Evolutionary conservation across 371 early-diverging fungal genomes (phyloP), one percentile per base, ranked within the genome.

Genomic region (Mortierella sp.): DNA sequence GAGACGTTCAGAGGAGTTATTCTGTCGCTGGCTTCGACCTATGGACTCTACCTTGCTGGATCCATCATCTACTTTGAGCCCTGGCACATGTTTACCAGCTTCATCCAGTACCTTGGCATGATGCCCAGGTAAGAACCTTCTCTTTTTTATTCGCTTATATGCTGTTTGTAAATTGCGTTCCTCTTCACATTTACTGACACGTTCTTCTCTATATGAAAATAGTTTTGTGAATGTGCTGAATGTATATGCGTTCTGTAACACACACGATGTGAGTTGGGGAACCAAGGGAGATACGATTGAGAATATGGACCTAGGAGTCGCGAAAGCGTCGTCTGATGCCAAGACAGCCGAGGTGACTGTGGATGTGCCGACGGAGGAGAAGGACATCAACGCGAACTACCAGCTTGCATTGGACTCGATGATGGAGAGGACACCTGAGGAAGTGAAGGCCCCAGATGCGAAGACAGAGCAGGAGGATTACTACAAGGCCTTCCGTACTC

Each of bases 211-310:
- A 41, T 41, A 41, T 41, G 41, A 41, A 41, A 54, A 41, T 76
- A 83, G 83, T n/a, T 84, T 91, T 56, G 90, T 97, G 76, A 98
- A 98, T 86, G 95, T 98, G 74, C 89, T 98, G 73, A 97, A 94
- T 88, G 96, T 97, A 6, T 99, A 97, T 78, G 97, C 98, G 0
- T 98, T 96, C 88, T 96, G 97, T 84, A 96, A 97, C 88, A 95
- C 95, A 1, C 96, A 96, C 88, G 99, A 99, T 83, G 97, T 98
- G 77, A 89, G 90, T 49, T 98, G 99, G 99, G 99, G 98, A 38
- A 98, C 98, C 46, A 98, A 98, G 88, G 98, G 97, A 71, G 97
- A 95, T 75, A 91, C 87, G 54, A 83, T 83, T 11, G 79, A 82
- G n/a, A 80, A 75, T 70, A 72, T 82, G 81, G 85, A 88, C 56